Base-by-base conservation (phyloP, 2,329 filamentous ascomycete species). In the Ambrosiella cleistominuta region DNA sequence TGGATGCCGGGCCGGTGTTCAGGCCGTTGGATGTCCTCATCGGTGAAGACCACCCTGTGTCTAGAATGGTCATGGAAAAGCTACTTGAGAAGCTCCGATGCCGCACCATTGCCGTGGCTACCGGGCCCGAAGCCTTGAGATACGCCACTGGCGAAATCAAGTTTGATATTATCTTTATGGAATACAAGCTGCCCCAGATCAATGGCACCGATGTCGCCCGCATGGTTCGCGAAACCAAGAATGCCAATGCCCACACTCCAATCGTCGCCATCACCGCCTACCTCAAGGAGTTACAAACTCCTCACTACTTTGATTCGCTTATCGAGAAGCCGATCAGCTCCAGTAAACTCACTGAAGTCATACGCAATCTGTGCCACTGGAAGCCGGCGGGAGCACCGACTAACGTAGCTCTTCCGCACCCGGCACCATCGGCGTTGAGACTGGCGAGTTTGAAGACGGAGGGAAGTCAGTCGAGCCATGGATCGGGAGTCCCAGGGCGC, bases 21-120 rank as follows among this genome's bases (percentile, higher is more conserved):
- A 80, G 93, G 37, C 89, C 93, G 1, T 72, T 98, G 56, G 93
- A 98, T 69, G 86, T 98, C 5, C 75, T 98, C 56, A 95, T 98
- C 56, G 97, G 93, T 67, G 93, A 98, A 71, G 93, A 98, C 66
- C 93, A 98, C 68, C 93, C 93, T 0, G 91, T 98, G 3, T 95
- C 93, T 5, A 81, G 91, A 19, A 83, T 98, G 74, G 91, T 98
- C n/a, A 97, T 98, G 91, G 93, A 98, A 67, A 93, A 95, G 65
- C 74, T 98, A 7, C 77, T 98, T 56, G 93, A 98, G 69, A 98
- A 97, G 71, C 75, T 97, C 40, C 85, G 88, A 40, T 98, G 93
- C 66, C 86, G 93, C 47, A 96, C 91, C 7, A 93, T 98, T 65
- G 89, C 88, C 2, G 91, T 93, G 3, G 79, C 84, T 2, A 95